Evolutionary conservation across 805 yeast genomes (phyloP), one percentile per base, ranked within the genome.

Genomic region (Sugiyamaella chiloensis): DNA sequence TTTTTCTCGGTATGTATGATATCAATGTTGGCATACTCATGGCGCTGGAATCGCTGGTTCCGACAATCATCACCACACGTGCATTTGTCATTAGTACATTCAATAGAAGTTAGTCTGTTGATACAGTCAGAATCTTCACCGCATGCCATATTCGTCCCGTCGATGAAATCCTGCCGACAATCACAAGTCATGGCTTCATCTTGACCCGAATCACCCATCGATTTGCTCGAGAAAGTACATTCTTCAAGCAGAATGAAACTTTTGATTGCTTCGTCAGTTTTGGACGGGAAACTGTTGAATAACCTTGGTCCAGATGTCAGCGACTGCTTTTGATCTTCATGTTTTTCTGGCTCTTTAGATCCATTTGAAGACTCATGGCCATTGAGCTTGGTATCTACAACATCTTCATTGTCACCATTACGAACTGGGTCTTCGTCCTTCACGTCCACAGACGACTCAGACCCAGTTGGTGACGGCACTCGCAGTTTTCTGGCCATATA

Each of bases 161-260:
- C 58, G 20, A 68, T 51, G 50, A 57, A 44, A 65, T 73, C 16
- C 72, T 74, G 63, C 75, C 86, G 36, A 71, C 99, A 91, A 61
- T 89, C 97, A 72, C 99, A 91, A 12, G 90, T 79, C 93, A 91
- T 89, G 54, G 76, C 75, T 55, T 87, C 96, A 53, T 81, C 82
- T 60, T 85, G 87, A 35, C 84, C 87, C 1, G 89, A 75, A 30
- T 75, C 70, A 8, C 96, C 96, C 9, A 87, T 67, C 37, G 64
- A 57, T 59, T 81, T 83, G 45, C 71, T 71, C 17, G 78, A 71
- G 63, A 89, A 91, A 5, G 77, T 71, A 60, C 90, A 84, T 44
- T 75, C 75, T 24, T 67, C 66, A 40, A 91, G 60, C 51, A 68
- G 75, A 4, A 64, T 69, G 63, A 87, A 91, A 4, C 81, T 73